A percentile compares a stretch with the other conserved stretches of the same genome.
phyloP scores from a whole-genome alignment of 73 alveolate species.

The Paramecium bursaria region DNA sequence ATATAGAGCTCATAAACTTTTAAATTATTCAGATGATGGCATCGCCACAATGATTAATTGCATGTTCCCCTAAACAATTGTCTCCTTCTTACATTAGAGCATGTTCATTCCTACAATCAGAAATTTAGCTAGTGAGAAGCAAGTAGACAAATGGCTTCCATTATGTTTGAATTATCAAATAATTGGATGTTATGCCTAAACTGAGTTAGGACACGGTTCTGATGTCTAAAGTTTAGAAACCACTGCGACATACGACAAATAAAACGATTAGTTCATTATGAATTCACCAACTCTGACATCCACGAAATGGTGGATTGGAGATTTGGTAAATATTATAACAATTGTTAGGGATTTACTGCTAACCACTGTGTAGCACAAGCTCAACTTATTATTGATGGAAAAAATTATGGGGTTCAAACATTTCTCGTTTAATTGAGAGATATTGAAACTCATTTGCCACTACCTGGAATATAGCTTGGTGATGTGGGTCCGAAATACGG shows the following conservation, averaged over 20 bases:
- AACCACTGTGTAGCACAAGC: conserved; percentile 78
- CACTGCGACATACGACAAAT: conserved; percentile 83
- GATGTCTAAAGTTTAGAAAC: conserved; percentile 85
- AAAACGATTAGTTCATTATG: conserved; percentile 77
- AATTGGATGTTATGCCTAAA: conserved; percentile 83
- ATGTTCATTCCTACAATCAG: conserved; percentile 73
- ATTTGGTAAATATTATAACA: too few relatives aligned
- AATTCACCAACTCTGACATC: conserved; percentile 83
- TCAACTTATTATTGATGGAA: conserved; percentile 73
- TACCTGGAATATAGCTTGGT: conserved; percentile 84
- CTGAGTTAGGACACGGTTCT: conserved; percentile 93
- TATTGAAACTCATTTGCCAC: conserved; percentile 75
- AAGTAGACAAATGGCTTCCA: conserved; percentile 74
- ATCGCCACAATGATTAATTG: conserved; percentile 24
- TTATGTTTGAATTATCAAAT: conserved; percentile 66
- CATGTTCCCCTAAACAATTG: conserved; percentile 48
- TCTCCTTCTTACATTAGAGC: conserved; percentile 67
- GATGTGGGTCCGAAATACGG: conserved; percentile 90
- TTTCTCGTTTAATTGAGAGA: conserved; percentile 81
- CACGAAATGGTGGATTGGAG: conserved; percentile 91
- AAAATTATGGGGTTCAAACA: conserved; percentile 79
- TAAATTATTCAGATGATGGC: conserved; percentile 37
- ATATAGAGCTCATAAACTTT: conserved; percentile 5
- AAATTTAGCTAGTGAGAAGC: conserved; percentile 79
- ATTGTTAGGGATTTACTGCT: conserved; percentile 78